Evolutionary conservation across 192 early-diverging fungal species (phyloP).

Genomic region (Powellomyces hirtus): DNA sequence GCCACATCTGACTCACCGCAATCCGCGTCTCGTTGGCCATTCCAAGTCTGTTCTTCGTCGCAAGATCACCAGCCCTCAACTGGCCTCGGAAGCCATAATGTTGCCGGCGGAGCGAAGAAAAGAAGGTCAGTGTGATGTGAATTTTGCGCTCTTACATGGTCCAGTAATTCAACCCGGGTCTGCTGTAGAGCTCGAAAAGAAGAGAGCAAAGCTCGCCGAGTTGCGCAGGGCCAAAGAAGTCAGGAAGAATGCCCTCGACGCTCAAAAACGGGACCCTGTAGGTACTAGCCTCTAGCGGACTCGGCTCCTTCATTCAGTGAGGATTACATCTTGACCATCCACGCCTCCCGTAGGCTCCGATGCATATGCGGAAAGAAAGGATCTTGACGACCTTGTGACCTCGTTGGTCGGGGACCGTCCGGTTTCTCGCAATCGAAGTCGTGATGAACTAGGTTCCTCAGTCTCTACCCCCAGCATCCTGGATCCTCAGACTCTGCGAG

Average conservation of each 20-base stretch:
- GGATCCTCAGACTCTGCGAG: background rate
- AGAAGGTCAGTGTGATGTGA: slow-evolving; percentile 9
- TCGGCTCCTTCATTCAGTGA: background rate
- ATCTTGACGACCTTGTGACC: slow-evolving; percentile 84
- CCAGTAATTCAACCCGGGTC: background rate
- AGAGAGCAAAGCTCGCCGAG: slow-evolving; percentile 87
- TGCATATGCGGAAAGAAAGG: slow-evolving; percentile 30
- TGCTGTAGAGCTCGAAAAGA: slow-evolving; percentile 76
- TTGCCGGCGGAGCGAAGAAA: slow-evolving; percentile 15
- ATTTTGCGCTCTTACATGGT: background rate
- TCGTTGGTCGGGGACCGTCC: slow-evolving; percentile 74
- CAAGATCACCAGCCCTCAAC: no score
- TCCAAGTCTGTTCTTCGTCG: no score
- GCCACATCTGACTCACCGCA: no score
- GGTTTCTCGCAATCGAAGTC: slow-evolving; percentile 19
- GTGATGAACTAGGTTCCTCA: background rate
- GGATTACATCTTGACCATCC: background rate
- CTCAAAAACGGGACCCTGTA: slow-evolving; percentile 16
- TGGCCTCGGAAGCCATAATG: no score
- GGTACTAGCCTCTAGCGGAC: background rate
- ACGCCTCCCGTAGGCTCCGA: background rate
- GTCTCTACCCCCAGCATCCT: background rate
- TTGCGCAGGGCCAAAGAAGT: slow-evolving; percentile 80
- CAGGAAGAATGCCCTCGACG: slow-evolving; percentile 52
- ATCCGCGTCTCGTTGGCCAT: no score